Evolutionary conservation across 2,329 filamentous ascomycete genomes (phyloP).

Genomic region (Polytolypa hystricis): DNA sequence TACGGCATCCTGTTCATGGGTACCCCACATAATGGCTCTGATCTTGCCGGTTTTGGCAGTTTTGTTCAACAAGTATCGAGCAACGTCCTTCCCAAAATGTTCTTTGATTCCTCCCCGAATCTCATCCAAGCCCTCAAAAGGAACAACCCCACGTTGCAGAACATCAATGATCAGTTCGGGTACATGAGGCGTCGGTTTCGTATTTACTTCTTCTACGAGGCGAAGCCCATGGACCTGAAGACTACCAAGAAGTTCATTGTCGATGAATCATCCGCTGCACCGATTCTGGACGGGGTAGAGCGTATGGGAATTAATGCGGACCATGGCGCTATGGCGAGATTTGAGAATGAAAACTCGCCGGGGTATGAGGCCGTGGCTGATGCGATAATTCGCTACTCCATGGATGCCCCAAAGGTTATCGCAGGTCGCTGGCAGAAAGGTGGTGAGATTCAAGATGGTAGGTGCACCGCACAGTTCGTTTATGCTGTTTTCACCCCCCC

Average conservation of each 20-base stretch:
- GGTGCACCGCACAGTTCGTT: too few relatives aligned
- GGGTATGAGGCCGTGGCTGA: constrained; percentile 50
- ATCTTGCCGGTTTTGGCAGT: constrained; percentile 56
- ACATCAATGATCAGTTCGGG: constrained; percentile 62
- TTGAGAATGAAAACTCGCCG: constrained; percentile 50
- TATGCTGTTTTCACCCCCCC: too few relatives aligned
- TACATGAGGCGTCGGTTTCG: constrained; percentile 60
- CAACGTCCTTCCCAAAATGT: constrained; percentile 51
- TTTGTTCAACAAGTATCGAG: constrained; percentile 58
- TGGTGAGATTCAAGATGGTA: too few relatives aligned
- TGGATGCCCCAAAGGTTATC: constrained; percentile 45
- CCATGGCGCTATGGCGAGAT: constrained; percentile 65
- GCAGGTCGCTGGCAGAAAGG: constrained; percentile 50
- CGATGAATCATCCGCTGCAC: constrained; percentile 57
- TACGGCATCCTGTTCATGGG: constrained; percentile 68
- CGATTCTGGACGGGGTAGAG: constrained; percentile 56
- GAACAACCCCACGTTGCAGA: constrained; percentile 62
- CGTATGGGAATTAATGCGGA: constrained; percentile 65
- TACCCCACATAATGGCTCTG: constrained; percentile 62
- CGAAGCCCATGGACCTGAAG: constrained; percentile 57
- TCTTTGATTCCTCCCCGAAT: constrained; percentile 57
- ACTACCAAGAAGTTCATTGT: constrained; percentile 55
- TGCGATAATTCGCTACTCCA: constrained; percentile 35
- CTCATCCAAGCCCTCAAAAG: constrained; percentile 60
- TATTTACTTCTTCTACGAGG: constrained; percentile 68